Evolutionary conservation across 306 rosid genomes (phyloP), one percentile per base, ranked within the genome.

Genomic region (Corylus avellana): DNA sequence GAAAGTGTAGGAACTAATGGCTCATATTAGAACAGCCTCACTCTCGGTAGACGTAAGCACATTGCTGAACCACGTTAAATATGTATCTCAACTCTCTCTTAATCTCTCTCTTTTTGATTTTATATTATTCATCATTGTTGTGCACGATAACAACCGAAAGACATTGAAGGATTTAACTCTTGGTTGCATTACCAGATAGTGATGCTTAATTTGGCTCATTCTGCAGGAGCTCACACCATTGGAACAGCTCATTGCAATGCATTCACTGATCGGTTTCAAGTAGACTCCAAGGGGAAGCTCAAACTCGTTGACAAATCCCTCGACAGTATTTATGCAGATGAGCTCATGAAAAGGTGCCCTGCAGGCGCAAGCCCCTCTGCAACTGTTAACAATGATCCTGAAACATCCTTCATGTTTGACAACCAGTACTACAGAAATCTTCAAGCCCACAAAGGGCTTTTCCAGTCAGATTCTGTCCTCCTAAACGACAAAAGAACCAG

Each of bases 191-290:
- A 67, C 14, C 68, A 59, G 18, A 44, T 68, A 37, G 78, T 75
- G 44, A 47, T 66, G 17, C 12, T 71, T 42, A 42, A 42, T 42
- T 72, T 56, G 75, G 4, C 62, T 32, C 35, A 32, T 32, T 59
- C 47, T 77, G 75, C 86, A 93, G 97, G 97, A 58, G 94, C 97
- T 72, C 97, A 94, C 82, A 94, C 97, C 11, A 88, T 94, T 70
- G 97, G 98, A 78, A 32, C 78, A 46, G 89, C 97, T 61, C 94
- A 92, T 63, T 94, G 98, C 85, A 78, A 75, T 42, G 87, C 98
- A 73, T 91, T 94, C 81, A 89, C 88, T 12, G 89, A 71, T 61
- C 86, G 97, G 1, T 94, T 94, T 82, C 81, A 79, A 73, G 56
- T 82, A 76, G 88, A 88, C 81, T 74, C 91, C 0, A 82, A 77